Conservation (phyloP, 1,284 basidiomycete species). For the Cutaneotrichosporon cutaneum region DNA sequence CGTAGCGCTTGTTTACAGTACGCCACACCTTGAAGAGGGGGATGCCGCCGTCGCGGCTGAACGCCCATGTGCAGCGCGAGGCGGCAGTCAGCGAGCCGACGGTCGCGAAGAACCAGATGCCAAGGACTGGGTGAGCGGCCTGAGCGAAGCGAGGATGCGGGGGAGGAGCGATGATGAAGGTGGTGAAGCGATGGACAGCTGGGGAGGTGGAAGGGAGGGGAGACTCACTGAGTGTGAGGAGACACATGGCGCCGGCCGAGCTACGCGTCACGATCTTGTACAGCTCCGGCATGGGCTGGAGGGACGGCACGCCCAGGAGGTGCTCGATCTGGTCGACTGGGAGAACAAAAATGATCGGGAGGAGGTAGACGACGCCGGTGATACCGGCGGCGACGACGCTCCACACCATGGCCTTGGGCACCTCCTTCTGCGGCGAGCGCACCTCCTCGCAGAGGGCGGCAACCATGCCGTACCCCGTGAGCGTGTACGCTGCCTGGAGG, state of each 20-base stretch:
- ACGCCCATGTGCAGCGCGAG: constrained; percentile 32
- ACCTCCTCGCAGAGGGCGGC: constrained; percentile 53
- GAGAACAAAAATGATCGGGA: constrained; percentile 55
- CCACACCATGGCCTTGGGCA: constrained; percentile 53
- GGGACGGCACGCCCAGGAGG: constrained; percentile 49
- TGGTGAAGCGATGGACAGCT: too few species aligned
- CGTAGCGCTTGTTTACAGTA: constrained; percentile 45
- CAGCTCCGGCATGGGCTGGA: constrained; percentile 55
- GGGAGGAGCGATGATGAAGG: too few species aligned
- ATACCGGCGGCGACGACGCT: constrained; percentile 54
- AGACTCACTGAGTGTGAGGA: constrained; percentile 52
- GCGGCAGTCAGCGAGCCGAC: constrained; percentile 53
- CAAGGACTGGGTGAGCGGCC: constrained; percentile 45
- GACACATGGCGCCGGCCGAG: constrained; percentile 53
- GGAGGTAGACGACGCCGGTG: constrained; percentile 54
- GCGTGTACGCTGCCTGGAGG: constrained; percentile 47
- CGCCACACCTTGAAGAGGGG: constrained; percentile 47
- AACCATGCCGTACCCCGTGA: constrained; percentile 53
- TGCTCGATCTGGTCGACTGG: constrained; percentile 44
- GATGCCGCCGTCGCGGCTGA: constrained; percentile 55
- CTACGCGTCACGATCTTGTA: constrained; percentile 55
- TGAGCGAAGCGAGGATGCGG: too few species aligned
- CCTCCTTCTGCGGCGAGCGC: constrained; percentile 48
- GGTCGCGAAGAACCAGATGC: constrained; percentile 55
- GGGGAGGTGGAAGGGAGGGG: neutral